Conservation (phyloP, 148 eudicot species). For the Cornus florida region DNA sequence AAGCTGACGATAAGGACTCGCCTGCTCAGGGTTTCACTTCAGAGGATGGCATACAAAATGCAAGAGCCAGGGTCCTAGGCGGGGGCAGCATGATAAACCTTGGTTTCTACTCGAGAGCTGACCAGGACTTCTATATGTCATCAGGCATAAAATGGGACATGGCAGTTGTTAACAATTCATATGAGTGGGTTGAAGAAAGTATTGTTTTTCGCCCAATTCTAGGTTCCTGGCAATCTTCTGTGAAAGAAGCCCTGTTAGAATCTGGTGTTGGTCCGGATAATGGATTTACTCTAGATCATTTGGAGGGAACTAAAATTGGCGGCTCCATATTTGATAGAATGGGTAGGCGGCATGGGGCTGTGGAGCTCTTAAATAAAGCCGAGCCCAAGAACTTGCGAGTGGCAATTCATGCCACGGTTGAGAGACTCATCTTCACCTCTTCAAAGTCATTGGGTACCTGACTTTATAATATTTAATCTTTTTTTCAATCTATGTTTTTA, state of each 20-base stretch:
- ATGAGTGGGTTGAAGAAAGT: constrained; percentile 24
- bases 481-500: too few species aligned
- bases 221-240: not conserved
- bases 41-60: too few species aligned
- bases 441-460: constrained; percentile 2
- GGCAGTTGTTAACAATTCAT: not conserved
- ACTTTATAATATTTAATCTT: too few species aligned
- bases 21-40: too few species aligned
- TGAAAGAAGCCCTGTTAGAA: constrained; percentile 10
- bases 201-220: constrained; percentile 6
- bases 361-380: constrained; percentile 17
- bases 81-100: too few species aligned
- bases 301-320: constrained; percentile 6
- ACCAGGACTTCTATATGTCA: too few species aligned
- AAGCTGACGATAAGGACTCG: too few species aligned
- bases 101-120: too few species aligned
- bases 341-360: constrained; percentile 21
- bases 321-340: constrained; percentile 11
- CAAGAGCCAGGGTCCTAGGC: too few species aligned
- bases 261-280: constrained; percentile 9
- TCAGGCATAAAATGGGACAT: too few species aligned
- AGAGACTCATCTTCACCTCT: constrained; percentile 9
- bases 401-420: constrained; percentile 13
- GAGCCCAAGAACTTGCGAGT: constrained; percentile 6
- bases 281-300: constrained; percentile 17